Evolutionary conservation across 108 stramenopile genomes (phyloP), one percentile per base, ranked within the genome.

Genomic region (Pseudonitzschia multiseries): DNA sequence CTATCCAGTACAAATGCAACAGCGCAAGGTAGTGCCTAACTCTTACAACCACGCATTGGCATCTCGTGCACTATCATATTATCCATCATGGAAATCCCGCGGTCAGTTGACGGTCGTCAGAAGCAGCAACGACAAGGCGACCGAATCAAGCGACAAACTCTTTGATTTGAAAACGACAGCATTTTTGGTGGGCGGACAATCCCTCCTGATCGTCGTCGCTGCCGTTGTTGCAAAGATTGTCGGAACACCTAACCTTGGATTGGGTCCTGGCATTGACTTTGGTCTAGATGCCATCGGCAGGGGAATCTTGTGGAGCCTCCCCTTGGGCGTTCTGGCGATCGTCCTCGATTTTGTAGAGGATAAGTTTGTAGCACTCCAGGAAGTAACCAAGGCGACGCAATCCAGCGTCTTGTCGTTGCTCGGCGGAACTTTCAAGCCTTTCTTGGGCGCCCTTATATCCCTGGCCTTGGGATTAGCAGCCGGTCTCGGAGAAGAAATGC

Each of bases 401-500:
- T 70, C 84, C 13, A 90, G 84, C 70, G 88, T 92, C 2, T 72
- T 92, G 53, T 79, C 80, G 21, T 66, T 94, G 41, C 66, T 94
- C 73, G 93, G 93, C 3, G 69, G 77, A 17, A 74, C 68, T 36
- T 83, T 89, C 46, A 84, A 85, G 43, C 88, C 88, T 48, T 14
- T 78, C 20, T 33, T 85, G 57, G 70, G 57, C 8, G 57, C 83
- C 14, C 13, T 77, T 0, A 76, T 78, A 9, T 75, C 87, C 24
- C 54, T 87, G 9, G 69, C 88, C 0, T 61, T 92, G 64, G 93
- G 93, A 13, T 26, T 77, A 1, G 91, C 88, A 14, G 95, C 95
- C 29, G 95, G 95, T 9, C 67, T 87, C 65, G 92, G 93, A 51
- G 95, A 96, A 79, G 95, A 96, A 72, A 83, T 86, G 91, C 74